Percentiles rank a stretch among this genome's conserved stretches.
Conservation (phyloP, 164 flowering plant species). For the Stephania cephalantha region DNA sequence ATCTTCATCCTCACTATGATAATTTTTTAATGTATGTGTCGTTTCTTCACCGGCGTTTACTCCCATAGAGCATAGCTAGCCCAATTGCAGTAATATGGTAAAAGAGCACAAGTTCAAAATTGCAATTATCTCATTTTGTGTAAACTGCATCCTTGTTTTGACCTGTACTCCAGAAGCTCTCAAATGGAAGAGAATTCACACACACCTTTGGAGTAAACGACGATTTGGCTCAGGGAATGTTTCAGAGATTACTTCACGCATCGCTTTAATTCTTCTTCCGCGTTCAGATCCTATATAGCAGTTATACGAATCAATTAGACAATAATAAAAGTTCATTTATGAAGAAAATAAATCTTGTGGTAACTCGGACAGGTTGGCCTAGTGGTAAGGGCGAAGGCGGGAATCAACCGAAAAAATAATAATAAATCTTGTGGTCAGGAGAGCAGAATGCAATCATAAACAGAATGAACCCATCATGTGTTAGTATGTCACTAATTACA, state of each 20-base stretch:
- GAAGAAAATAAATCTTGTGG: neutral
- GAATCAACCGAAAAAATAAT: too few relatives aligned
- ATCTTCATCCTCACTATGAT: too few relatives aligned
- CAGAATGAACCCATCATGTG: neutral
- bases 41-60: too few relatives aligned
- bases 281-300: slow-evolving; percentile 60
- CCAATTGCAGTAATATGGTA: neutral
- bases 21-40: too few relatives aligned
- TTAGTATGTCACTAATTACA: neutral
- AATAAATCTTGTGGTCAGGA: neutral
- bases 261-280: slow-evolving; percentile 50
- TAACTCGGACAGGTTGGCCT: too few relatives aligned
- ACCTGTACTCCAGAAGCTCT: neutral
- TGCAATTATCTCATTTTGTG: neutral
- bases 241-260: slow-evolving; percentile 75
- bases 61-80: too few relatives aligned
- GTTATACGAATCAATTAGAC: neutral
- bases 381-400: too few relatives aligned
- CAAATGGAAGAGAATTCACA: neutral
- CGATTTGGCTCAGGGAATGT: slow-evolving; percentile 98
- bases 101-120: neutral
- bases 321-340: neutral
- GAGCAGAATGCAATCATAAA: neutral
- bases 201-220: slow-evolving; percentile 77
- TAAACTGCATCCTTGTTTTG: neutral